Base-by-base conservation (phyloP, 352 stramenopile genomes). In the Phytophthora fragariaefolia region DNA sequence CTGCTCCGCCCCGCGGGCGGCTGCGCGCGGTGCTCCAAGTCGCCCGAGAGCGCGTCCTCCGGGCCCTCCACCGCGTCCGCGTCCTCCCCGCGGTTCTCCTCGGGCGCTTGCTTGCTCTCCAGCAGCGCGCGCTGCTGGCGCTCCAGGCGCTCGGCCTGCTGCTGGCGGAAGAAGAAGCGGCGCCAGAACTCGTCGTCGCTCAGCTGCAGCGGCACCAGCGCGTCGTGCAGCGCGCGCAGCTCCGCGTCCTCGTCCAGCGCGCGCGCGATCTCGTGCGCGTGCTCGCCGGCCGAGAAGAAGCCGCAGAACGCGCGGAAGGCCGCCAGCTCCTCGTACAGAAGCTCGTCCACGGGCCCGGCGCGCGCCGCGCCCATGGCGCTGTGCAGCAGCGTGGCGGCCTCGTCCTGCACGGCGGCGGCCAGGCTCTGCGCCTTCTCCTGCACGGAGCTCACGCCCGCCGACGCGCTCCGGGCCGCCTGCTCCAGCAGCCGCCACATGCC, bases 121-220 rank as follows among this genome's bases (percentile, higher is more conserved):
- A 52, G 18, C 18, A 67, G 9, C 6, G 18, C 27, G n/a, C 10
- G 45, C 17, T 64, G 36, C 56, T 65, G 50, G 18, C 71, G 59
- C 18, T n/a, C n/a, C n/a, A 82, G 58, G 10, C 75, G 66, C 58
- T 89, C 73, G 2, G 69, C 61, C 45, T 89, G 76, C 43, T 92
- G 79, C 28, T 77, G 71, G 0, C 87, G 78, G 67, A 95, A 95
- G 69, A 93, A 95, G 28, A 74, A 95, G 77, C 87, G 79, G 54
- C 79, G 74, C 87, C 87, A 96, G 53, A 96, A 96, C 70, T 96
- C 87, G 55, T 92, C 84, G 57, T 91, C 89, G 50, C 74, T 88
- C 43, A 96, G 56, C 43, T 93, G 76, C 51, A 90, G 67, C 4
- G 87, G 87, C 40, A 96, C 87, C 52, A 96, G 68, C 49, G 80